Conservation (phyloP, 768 basidiomycete genomes). For the Galerina marginata region DNA sequence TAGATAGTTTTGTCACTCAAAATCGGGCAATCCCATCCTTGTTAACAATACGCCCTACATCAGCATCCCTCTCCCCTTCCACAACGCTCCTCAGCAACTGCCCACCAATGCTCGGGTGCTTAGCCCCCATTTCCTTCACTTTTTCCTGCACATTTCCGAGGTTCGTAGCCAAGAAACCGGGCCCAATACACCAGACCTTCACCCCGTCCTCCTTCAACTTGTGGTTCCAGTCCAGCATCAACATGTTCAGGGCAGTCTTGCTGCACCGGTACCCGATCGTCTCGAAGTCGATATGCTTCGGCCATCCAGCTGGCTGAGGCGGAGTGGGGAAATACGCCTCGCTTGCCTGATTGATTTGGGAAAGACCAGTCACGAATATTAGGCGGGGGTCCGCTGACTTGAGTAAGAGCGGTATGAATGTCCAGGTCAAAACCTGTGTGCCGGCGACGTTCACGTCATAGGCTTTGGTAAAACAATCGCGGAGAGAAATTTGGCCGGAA, state of each 20-base stretch:
- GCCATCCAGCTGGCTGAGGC: conserved; percentile 1
- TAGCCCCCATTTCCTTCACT: neutral
- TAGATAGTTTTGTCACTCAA: too few species aligned
- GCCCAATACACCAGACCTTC: conserved; percentile 1
- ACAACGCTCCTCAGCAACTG: neutral
- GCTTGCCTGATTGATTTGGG: conserved; percentile 1
- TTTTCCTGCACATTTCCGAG: neutral
- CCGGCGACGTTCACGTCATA: conserved; percentile 3
- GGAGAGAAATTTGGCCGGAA: neutral
- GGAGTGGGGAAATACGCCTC: conserved; percentile 2
- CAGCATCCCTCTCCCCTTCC: conserved; percentile 1
- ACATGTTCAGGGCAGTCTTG: conserved; percentile 1
- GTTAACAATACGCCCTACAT: neutral
- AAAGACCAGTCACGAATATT: conserved; percentile 2
- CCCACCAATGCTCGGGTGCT: conserved; percentile 5
- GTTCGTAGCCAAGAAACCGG: neutral
- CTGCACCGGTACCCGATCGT: conserved; percentile 4
- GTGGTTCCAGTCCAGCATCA: conserved; percentile 7
- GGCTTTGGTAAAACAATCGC: neutral
- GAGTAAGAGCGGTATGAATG: conserved; percentile 1
- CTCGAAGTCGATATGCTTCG: conserved; percentile 2
- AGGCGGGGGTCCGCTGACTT: neutral
- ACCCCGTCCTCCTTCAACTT: conserved; percentile 7
- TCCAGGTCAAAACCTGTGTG: neutral
- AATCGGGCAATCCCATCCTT: conserved; percentile 1